Conservation (phyloP, 805 yeast species). For the Debaryomyces prosopidis region DNA sequence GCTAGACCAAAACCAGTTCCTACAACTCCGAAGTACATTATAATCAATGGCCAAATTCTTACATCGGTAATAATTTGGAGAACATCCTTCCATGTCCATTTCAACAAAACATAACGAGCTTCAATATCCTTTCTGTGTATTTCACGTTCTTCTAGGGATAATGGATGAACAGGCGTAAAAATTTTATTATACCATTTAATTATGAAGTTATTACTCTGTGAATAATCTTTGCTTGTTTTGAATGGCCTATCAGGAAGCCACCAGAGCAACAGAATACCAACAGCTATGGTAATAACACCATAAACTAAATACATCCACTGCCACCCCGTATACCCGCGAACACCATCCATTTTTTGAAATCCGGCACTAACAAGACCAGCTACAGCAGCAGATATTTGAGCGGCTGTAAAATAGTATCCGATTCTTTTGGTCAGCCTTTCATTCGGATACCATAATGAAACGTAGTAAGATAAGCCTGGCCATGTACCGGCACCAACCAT, state of each 20-base stretch:
- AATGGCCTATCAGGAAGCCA: slow-evolving; percentile 85
- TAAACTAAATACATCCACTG: slow-evolving; percentile 83
- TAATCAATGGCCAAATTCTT: slow-evolving; percentile 75
- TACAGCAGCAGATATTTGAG: slow-evolving; percentile 87
- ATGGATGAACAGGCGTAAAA: slow-evolving; percentile 45
- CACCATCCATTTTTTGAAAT: slow-evolving; percentile 78
- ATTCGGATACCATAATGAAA: slow-evolving; percentile 83
- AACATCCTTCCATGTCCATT: slow-evolving; percentile 66
- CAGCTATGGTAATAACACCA: slow-evolving; percentile 65
- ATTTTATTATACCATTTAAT: slow-evolving; percentile 20
- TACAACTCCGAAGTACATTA: slow-evolving; percentile 92
- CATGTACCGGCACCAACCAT: slow-evolving; percentile 83
- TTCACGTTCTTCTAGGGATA: slow-evolving; percentile 50
- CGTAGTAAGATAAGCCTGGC: slow-evolving; percentile 87
- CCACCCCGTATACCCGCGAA: slow-evolving; percentile 73
- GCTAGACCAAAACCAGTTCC: slow-evolving; percentile 89
- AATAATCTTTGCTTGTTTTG: slow-evolving; percentile 6
- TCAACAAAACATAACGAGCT: slow-evolving; percentile 43
- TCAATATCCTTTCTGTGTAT: slow-evolving; percentile 64
- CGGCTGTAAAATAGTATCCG: slow-evolving; percentile 90
- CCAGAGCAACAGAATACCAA: slow-evolving; percentile 68
- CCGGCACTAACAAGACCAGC: slow-evolving; percentile 88
- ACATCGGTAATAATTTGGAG: slow-evolving; percentile 55
- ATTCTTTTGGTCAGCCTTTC: slow-evolving; percentile 74
- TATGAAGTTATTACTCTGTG: slow-evolving; percentile 13